These are phyloP conservation scores for Coemansia sp. DNA, from an alignment of 192 early-diverging fungal species.

Conservation along the genomic window DNA sequence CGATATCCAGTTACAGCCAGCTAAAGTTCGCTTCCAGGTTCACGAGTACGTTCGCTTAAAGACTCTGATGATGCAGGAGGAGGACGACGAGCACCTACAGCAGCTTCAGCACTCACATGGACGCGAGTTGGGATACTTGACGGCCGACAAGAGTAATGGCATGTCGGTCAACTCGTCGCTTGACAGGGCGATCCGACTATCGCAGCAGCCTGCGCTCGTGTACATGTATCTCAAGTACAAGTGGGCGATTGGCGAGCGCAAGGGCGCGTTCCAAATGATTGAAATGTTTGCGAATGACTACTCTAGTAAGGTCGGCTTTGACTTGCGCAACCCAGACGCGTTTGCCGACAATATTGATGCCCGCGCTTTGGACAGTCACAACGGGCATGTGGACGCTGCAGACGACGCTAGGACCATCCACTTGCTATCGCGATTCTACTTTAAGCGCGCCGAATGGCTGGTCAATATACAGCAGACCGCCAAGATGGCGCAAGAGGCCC, in stretches of 20 bases:
- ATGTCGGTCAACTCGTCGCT: not conserved
- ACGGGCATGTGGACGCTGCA: not conserved
- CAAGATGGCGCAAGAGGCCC: slow-evolving; percentile 14
- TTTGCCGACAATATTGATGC: slow-evolving; percentile 36
- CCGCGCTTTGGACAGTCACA: not conserved
- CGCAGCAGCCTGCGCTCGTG: slow-evolving; percentile 50
- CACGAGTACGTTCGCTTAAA: slow-evolving; percentile 20
- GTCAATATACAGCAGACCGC: slow-evolving; percentile 20
- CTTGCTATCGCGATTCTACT: slow-evolving; percentile 77
- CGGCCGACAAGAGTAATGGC: not conserved
- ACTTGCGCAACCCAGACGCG: slow-evolving; percentile 16
- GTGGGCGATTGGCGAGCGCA: slow-evolving; percentile 29
- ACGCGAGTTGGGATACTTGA: not conserved
- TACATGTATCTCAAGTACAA: slow-evolving; percentile 86
- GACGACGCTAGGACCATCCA: slow-evolving; percentile 40
- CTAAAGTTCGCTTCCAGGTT: not conserved
- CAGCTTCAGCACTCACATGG: slow-evolving; percentile 3
- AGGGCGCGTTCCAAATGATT: slow-evolving; percentile 69
- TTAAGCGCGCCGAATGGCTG: slow-evolving; percentile 97
- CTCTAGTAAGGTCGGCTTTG: slow-evolving; percentile 33
- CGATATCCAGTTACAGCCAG: not conserved
- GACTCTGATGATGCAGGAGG: slow-evolving; percentile 6
- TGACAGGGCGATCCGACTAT: slow-evolving; percentile 18
- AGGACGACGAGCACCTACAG: not conserved
- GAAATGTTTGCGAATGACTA: slow-evolving; percentile 78